These are phyloP conservation scores for Ceratobasidium sp. DNA, from an alignment of 1,284 basidiomycete genomes.

Conservation along the genomic window DNA sequence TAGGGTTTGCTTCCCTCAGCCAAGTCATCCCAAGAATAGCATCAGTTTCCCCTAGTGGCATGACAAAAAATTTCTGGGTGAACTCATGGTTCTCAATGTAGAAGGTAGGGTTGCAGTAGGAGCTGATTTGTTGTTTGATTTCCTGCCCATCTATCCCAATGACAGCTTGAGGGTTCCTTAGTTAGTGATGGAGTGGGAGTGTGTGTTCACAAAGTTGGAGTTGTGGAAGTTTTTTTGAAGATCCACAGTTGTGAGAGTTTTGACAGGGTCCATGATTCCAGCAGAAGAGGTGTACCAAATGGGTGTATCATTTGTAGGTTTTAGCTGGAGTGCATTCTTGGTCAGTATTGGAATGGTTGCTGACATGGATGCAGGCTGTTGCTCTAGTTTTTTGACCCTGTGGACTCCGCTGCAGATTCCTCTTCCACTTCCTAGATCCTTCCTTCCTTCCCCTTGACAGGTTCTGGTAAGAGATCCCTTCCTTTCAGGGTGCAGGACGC, in stretches of 20 bases:
- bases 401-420: too few species aligned
- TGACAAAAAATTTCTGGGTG: background rate
- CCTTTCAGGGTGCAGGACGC: background rate
- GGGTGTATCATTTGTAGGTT: slow-evolving; percentile 1
- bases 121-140: background rate
- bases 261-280: background rate
- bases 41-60: slow-evolving; percentile 1
- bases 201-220: background rate
- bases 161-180: background rate
- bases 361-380: slow-evolving; percentile 10
- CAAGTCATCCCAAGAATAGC: slow-evolving; percentile 10
- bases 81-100: background rate
- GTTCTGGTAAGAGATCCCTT: background rate
- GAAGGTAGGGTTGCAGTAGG: background rate
- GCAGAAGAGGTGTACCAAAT: background rate
- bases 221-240: slow-evolving; percentile 16
- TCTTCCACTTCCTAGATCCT: background rate
- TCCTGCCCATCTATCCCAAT: slow-evolving; percentile 1
- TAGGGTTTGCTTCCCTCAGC: slow-evolving; percentile 24
- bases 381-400: slow-evolving; percentile 6
- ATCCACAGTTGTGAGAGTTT: background rate
- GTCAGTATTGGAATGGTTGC: background rate
- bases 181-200: background rate
- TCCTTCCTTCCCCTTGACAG: background rate
- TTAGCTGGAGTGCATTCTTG: background rate